phyloP scores from a whole-genome alignment of 2,329 filamentous ascomycete species.

The Rhynchosporium graminicola region DNA sequence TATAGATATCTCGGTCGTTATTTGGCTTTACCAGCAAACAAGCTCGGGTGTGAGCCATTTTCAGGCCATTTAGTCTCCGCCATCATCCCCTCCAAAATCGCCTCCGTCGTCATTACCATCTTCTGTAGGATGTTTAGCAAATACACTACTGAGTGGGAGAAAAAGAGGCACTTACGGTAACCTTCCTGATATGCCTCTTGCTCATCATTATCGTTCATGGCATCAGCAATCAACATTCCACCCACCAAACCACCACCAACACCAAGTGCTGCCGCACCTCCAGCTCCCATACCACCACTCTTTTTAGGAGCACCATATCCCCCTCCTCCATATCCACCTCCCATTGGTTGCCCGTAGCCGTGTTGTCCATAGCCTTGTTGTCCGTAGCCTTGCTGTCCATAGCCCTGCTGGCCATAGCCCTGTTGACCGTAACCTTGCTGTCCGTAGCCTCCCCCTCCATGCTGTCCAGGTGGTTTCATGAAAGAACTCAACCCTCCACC shows the following conservation, averaged over 20 bases:
- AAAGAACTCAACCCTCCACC: neutral
- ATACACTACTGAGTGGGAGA: neutral
- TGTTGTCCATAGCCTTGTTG: conserved; percentile 42
- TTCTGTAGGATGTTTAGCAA: conserved; percentile 24
- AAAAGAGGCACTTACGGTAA: conserved; percentile 39
- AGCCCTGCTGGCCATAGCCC: conserved; percentile 41
- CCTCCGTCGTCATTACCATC: conserved; percentile 29
- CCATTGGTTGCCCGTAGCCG: conserved; percentile 30
- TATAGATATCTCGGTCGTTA: conserved; percentile 14
- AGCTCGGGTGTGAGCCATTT: neutral
- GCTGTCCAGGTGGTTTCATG: conserved; percentile 39
- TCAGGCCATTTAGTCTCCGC: conserved; percentile 18
- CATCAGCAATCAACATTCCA: conserved; percentile 69
- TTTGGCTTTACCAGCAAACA: conserved; percentile 1
- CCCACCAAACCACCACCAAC: conserved; percentile 80
- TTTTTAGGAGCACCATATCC: conserved; percentile 45
- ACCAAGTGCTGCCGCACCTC: conserved; percentile 75
- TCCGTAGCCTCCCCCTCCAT: conserved; percentile 35
- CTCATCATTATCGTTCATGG: conserved; percentile 63
- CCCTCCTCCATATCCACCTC: conserved; percentile 24
- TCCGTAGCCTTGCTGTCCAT: conserved; percentile 37
- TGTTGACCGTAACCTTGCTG: conserved; percentile 44
- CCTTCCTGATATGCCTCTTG: conserved; percentile 59
- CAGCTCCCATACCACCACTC: conserved; percentile 61
- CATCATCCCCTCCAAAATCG: conserved; percentile 36